A percentile compares a stretch with the other conserved stretches of the same genome.
phyloP scores from a whole-genome alignment of 768 basidiomycete genomes.

The Pleurotus ostreatus region DNA sequence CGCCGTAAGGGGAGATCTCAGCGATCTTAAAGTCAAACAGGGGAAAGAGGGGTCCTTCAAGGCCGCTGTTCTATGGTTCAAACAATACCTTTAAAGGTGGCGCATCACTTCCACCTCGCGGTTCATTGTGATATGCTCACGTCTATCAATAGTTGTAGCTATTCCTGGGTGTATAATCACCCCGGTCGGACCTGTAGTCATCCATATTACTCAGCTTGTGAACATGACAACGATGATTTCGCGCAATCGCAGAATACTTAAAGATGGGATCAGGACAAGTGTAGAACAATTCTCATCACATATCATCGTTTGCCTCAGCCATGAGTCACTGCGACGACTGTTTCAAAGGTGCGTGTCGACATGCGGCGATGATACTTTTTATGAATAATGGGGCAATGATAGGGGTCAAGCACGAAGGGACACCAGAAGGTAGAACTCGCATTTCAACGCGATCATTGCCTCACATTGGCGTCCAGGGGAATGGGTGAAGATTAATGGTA shows the following conservation, averaged over 20 bases:
- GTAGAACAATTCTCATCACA: too few relatives aligned
- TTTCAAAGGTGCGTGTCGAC: conserved; percentile 36
- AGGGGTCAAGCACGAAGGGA: conserved; percentile 52
- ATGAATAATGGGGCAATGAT: background rate
- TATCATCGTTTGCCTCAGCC: background rate
- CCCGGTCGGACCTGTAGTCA: too few relatives aligned
- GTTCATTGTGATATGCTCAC: too few relatives aligned
- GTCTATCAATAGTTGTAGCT: too few relatives aligned
- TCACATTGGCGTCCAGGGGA: conserved; percentile 31
- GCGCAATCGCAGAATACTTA: too few relatives aligned
- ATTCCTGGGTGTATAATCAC: too few relatives aligned
- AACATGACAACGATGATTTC: too few relatives aligned
- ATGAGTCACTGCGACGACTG: conserved; percentile 60
- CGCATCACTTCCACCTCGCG: background rate
- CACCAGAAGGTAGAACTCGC: conserved; percentile 31
- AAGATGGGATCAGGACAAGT: too few relatives aligned
- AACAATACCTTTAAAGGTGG: conserved; percentile 25
- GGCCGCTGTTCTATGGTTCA: conserved; percentile 51
- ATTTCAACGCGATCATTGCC: conserved; percentile 1
- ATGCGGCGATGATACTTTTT: background rate
- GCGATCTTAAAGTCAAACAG: conserved; percentile 47
- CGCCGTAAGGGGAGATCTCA: conserved; percentile 46
- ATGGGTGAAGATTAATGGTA: conserved; percentile 41
- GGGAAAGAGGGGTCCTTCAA: conserved; percentile 65
- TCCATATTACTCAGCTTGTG: too few relatives aligned